Percentiles rank a stretch among this genome's conserved stretches.
These are phyloP conservation scores for Marasmius fiardii DNA, from an alignment of 1,284 basidiomycete species.

Conservation along the genomic window DNA sequence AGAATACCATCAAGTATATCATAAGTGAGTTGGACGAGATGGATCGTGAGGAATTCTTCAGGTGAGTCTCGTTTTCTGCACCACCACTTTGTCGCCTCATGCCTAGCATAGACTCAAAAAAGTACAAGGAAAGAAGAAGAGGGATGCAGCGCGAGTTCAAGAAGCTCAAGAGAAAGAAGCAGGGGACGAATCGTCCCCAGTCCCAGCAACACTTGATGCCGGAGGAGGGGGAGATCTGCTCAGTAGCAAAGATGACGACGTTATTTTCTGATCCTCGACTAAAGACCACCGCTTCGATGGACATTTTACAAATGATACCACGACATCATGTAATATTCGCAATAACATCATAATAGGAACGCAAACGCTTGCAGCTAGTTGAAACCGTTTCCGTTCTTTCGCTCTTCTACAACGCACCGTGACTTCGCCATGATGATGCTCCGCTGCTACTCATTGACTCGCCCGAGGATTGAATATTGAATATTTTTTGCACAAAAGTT, in stretches of 20 bases:
- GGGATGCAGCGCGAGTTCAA: slow-evolving; percentile 57
- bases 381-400: too few relatives aligned
- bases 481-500: too few relatives aligned
- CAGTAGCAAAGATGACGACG: slow-evolving; percentile 84
- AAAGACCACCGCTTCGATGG: not conserved
- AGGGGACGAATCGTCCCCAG: slow-evolving; percentile 10
- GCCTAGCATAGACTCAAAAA: slow-evolving; percentile 72
- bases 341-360: not conserved
- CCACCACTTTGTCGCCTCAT: slow-evolving; percentile 2
- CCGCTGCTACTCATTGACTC: too few relatives aligned
- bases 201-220: slow-evolving; percentile 29
- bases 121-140: slow-evolving; percentile 97
- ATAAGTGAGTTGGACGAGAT: slow-evolving; percentile 95
- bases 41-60: slow-evolving; percentile 97
- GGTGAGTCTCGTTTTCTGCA: slow-evolving; percentile 38
- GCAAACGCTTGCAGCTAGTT: too few relatives aligned
- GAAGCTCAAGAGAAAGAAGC: slow-evolving; percentile 28
- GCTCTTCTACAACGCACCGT: too few relatives aligned
- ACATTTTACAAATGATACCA: not conserved
- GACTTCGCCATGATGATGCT: too few relatives aligned
- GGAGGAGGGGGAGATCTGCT: slow-evolving; percentile 57
- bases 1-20: slow-evolving; percentile 98
- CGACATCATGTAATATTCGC: not conserved
- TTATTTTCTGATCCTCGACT: slow-evolving; percentile 69
- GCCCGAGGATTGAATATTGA: too few relatives aligned